Percentiles rank a stretch among this genome's conserved stretches.
These are phyloP conservation scores for Cladosporium sp. DNA, from an alignment of 2,329 filamentous ascomycete species.

Conservation along the genomic window DNA sequence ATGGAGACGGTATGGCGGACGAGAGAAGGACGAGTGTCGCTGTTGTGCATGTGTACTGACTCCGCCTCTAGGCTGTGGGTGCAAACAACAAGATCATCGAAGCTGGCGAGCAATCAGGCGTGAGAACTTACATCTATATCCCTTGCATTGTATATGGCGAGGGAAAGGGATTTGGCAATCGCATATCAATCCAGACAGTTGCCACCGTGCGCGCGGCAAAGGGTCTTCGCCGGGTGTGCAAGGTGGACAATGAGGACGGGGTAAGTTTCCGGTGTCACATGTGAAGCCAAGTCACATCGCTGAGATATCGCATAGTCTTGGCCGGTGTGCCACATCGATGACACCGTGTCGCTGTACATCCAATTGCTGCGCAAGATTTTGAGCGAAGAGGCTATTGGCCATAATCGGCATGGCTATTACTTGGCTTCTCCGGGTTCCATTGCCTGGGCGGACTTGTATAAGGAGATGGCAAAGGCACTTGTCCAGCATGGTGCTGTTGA, in stretches of 20 bases:
- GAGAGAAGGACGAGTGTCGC: background rate
- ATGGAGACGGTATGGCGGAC: conserved; percentile 24
- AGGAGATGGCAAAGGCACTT: conserved; percentile 40
- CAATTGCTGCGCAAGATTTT: conserved; percentile 44
- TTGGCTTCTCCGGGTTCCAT: conserved; percentile 47
- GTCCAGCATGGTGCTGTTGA: conserved; percentile 37
- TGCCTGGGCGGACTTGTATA: conserved; percentile 49
- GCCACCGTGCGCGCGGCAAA: conserved; percentile 46
- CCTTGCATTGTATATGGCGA: conserved; percentile 52
- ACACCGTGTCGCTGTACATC: conserved; percentile 46
- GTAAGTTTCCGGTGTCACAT: conserved; percentile 18
- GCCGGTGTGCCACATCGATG: conserved; percentile 50
- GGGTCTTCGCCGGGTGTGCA: conserved; percentile 37
- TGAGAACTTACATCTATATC: conserved; percentile 49
- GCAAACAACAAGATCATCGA: conserved; percentile 14
- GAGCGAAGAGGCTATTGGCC: conserved; percentile 30
- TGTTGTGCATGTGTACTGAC: background rate
- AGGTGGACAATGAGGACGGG: conserved; percentile 33
- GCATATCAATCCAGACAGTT: conserved; percentile 49
- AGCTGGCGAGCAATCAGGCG: conserved; percentile 26
- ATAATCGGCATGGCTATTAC: conserved; percentile 47
- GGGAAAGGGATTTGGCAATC: conserved; percentile 48
- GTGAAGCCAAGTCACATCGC: conserved; percentile 24
- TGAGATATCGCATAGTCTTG: conserved; percentile 36
- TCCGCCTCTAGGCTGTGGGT: conserved; percentile 16